Evolutionary conservation across 2,329 filamentous ascomycete genomes (phyloP).

Genomic region (Didymella lethalis): DNA sequence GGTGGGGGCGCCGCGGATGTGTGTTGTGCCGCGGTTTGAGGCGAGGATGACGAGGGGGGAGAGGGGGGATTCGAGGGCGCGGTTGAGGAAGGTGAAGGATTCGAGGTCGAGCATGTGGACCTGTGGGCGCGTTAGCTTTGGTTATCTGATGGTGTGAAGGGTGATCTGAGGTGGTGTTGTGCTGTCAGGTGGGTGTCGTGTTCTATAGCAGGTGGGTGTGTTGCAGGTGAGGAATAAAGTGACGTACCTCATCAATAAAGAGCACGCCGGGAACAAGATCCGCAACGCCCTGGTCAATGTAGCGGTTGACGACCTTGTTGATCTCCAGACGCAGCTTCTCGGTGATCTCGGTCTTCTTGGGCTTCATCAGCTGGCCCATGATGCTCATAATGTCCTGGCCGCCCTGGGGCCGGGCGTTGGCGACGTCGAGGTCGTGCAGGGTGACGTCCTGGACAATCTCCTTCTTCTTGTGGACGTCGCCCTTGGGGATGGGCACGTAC

Average conservation of each 20-base stretch:
- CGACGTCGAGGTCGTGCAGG: conserved; percentile 93
- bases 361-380: conserved; percentile 99
- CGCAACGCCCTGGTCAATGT: conserved; percentile 97
- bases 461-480: conserved; percentile 99
- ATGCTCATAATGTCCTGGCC: conserved; percentile 99
- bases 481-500: conserved; percentile 98
- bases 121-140: conserved; percentile 55
- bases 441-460: conserved; percentile 99
- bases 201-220: conserved; percentile 25
- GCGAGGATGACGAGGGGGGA: conserved; percentile 97
- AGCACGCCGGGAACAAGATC: conserved; percentile 97
- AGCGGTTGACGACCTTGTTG: conserved; percentile 99
- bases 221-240: not conserved
- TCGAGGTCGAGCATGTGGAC: conserved; percentile 99
- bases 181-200: too few species aligned
- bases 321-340: conserved; percentile 96
- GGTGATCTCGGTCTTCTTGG: conserved; percentile 98
- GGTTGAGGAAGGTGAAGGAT: conserved; percentile 98
- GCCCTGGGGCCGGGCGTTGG: conserved; percentile 92
- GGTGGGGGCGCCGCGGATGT: conserved; percentile 83
- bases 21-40: conserved; percentile 93
- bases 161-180: too few species aligned
- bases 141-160: too few species aligned
- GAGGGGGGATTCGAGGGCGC: conserved; percentile 93
- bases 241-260: conserved; percentile 92